Evolutionary conservation across 805 yeast genomes (phyloP).

Genomic region (Candida glaebosa): DNA sequence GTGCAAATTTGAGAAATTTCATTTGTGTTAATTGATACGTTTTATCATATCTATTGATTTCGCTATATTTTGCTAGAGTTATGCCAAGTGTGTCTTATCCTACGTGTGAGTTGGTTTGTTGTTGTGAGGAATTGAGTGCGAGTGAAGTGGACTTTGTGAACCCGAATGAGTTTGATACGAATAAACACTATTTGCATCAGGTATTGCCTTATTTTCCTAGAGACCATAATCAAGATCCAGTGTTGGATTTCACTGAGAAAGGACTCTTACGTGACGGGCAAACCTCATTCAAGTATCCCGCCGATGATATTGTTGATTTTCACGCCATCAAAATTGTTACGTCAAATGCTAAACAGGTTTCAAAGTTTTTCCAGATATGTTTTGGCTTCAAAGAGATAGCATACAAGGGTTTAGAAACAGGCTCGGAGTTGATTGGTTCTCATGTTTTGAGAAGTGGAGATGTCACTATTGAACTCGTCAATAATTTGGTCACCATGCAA

Average conservation of each 20-base stretch:
- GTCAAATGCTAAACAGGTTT: slow-evolving; percentile 66
- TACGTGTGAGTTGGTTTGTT: neutral
- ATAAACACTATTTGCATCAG: slow-evolving; percentile 2
- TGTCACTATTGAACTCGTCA: slow-evolving; percentile 47
- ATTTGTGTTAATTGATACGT: neutral
- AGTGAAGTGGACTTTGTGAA: neutral
- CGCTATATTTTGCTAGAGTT: neutral
- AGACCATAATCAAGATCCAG: slow-evolving; percentile 13
- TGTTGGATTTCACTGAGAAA: slow-evolving; percentile 9
- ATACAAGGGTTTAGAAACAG: slow-evolving; percentile 65
- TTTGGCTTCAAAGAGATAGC: slow-evolving; percentile 68
- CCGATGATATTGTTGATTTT: slow-evolving; percentile 45
- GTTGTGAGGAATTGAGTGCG: neutral
- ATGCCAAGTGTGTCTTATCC: neutral
- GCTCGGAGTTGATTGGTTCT: slow-evolving; percentile 49
- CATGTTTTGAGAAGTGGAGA: slow-evolving; percentile 61
- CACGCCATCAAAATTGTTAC: slow-evolving; percentile 69
- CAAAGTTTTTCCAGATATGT: slow-evolving; percentile 48
- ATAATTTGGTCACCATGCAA: slow-evolving; percentile 30
- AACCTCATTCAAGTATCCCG: slow-evolving; percentile 13
- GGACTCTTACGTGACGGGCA: slow-evolving; percentile 21
- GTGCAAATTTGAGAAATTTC: neutral
- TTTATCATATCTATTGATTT: neutral
- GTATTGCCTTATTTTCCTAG: slow-evolving; percentile 20
- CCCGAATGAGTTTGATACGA: neutral